Percentiles rank a stretch among this genome's conserved stretches.
These are phyloP conservation scores for Spergularia bocconei DNA, from an alignment of 148 eudicot species.

Conservation along the genomic window DNA sequence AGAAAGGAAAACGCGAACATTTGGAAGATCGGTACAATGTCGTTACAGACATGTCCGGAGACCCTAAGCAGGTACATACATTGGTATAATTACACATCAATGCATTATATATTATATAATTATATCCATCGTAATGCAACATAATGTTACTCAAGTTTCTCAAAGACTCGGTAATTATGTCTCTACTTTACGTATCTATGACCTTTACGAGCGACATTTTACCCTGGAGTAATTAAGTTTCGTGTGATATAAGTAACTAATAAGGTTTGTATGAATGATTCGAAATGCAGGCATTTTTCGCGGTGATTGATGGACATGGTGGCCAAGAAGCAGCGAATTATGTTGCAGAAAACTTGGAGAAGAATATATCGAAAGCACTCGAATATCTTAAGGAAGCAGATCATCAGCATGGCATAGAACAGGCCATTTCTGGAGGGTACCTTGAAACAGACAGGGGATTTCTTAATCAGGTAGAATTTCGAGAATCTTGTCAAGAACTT, in stretches of 20 bases:
- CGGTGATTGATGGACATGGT: slow-evolving; percentile 71
- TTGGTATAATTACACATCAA: not conserved
- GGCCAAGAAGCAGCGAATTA: slow-evolving; percentile 62
- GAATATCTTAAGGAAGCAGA: not conserved
- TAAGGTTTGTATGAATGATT: not conserved
- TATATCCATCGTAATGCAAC: not conserved
- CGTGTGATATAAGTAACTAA: not conserved
- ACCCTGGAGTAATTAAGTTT: not conserved
- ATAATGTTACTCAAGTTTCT: no score
- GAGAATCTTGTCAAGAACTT: not conserved
- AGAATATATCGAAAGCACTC: slow-evolving; percentile 37
- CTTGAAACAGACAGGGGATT: slow-evolving; percentile 47
- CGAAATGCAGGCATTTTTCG: slow-evolving; percentile 53
- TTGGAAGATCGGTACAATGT: slow-evolving; percentile 55
- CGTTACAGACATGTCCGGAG: slow-evolving; percentile 33
- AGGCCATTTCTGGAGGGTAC: slow-evolving; percentile 45
- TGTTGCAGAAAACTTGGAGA: slow-evolving; percentile 48
- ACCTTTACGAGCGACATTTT: no score
- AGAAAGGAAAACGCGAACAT: slow-evolving; percentile 45
- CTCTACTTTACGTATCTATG: no score
- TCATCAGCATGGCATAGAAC: slow-evolving; percentile 27
- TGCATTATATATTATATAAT: not conserved
- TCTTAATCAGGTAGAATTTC: slow-evolving; percentile 42
- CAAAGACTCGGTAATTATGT: no score
- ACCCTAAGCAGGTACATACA: slow-evolving; percentile 50